Base-by-base conservation (phyloP, 768 basidiomycete species). In the Coprinopsis marcescibilis region DNA sequence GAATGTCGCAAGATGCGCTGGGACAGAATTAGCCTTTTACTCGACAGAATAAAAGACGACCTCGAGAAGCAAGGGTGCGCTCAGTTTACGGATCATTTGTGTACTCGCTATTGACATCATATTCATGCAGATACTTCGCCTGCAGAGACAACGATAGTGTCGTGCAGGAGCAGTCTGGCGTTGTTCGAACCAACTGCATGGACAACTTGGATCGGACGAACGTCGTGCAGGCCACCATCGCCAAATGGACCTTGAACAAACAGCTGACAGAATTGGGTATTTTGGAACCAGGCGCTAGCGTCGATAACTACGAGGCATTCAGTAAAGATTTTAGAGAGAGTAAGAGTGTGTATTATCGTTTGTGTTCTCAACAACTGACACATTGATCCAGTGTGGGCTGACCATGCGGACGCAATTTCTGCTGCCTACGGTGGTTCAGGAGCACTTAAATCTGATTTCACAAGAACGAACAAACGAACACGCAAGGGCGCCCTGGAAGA, bases 151-250 rank as follows among this genome's bases (percentile, higher is more conserved):
- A 65, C 11, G 63, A 68, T 20, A 49, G 65, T 3, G 66, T 69
- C 21, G 63, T 79, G 19, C 72, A 68, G 48, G 64, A 74, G 27
- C 96, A 99, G 59, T 71, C 60, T 17, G 93, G 93, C 15, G 75
- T 80, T 38, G 80, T 96, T 34, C 79, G 96, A 36, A 94, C 93
- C 6, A 99, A 98, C 62, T 98, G 96, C 65, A 96, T 96, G 96
- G 95, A 97, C 63, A 87, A 84, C 57, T 70, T 97, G 49, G 96
- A 99, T 60, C 80, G 96, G 41, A 99, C 96, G 37, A 98, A 98
- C 63, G 95, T 99, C 34, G 87, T 92, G 3, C 96, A 99, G 63
- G 85, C 89, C 14, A 79, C 94, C 11, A 64, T 98, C 40, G 96
- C 88, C 13, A 91, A 88, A 62, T 88, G 83, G 78, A 83, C 78